Evolutionary conservation across 768 basidiomycete species (phyloP).

Genomic region (Astraeus odoratus): DNA sequence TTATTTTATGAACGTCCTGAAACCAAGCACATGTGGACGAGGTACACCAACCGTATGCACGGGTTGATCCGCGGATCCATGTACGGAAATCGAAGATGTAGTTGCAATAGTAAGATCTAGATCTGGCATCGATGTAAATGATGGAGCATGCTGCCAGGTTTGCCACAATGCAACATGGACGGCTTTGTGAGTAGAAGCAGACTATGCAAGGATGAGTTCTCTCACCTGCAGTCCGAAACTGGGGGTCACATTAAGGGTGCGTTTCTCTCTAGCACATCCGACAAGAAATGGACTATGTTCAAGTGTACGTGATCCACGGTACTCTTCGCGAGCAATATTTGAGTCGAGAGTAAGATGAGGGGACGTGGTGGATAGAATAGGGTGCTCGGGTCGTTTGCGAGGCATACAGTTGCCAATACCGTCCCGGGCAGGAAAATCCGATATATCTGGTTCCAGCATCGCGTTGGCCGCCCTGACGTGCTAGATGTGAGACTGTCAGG

Average conservation of each 20-base stretch:
- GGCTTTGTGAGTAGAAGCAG: conserved; percentile 3
- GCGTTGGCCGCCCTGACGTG: neutral
- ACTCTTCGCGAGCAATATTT: conserved; percentile 3
- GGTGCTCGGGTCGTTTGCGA: neutral
- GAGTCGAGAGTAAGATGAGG: conserved; percentile 8
- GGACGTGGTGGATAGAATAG: conserved; percentile 4
- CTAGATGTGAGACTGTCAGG: neutral
- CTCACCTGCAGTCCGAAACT: conserved; percentile 11
- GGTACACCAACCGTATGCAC: conserved; percentile 10
- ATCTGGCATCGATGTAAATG: conserved; percentile 1
- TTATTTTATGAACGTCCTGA: no score
- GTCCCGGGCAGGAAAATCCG: conserved; percentile 15
- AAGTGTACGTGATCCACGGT: neutral
- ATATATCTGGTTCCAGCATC: conserved; percentile 12
- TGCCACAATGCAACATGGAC: neutral
- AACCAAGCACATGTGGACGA: neutral
- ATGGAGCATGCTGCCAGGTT: conserved; percentile 10
- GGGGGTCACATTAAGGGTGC: conserved; percentile 3
- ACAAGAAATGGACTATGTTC: neutral
- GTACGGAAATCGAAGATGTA: conserved; percentile 7
- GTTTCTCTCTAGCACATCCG: conserved; percentile 4
- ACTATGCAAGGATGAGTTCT: neutral
- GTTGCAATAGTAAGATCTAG: conserved; percentile 5
- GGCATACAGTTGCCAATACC: conserved; percentile 7
- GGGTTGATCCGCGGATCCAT: conserved; percentile 2